Percentiles rank a stretch among this genome's conserved stretches.
Evolutionary conservation across 306 rosid species (phyloP).

Genomic region (Neltuma alba): DNA sequence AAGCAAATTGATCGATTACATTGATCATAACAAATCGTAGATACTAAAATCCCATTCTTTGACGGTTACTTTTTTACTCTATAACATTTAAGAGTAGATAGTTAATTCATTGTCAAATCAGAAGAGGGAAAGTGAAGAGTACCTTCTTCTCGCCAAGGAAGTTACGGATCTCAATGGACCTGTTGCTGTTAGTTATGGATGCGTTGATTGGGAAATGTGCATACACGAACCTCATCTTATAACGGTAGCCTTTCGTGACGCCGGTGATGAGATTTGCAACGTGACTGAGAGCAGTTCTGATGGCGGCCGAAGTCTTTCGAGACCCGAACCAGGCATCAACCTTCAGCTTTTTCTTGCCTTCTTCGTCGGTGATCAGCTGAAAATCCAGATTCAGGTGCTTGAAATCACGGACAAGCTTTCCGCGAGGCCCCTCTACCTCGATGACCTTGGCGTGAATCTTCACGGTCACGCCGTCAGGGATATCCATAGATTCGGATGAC

Average conservation of each 20-base stretch:
- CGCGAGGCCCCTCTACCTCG: conserved; percentile 82
- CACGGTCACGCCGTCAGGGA: conserved; percentile 74
- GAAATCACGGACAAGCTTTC: conserved; percentile 71
- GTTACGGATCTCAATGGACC: conserved; percentile 70
- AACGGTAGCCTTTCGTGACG: conserved; percentile 81
- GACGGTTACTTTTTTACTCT: no score
- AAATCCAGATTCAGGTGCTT: conserved; percentile 80
- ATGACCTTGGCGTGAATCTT: conserved; percentile 75
- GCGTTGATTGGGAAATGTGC: conserved; percentile 90
- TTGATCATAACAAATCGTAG: no score
- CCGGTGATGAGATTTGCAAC: conserved; percentile 74
- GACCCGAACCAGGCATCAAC: conserved; percentile 76
- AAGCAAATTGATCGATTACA: not conserved
- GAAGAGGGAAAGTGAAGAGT: not conserved
- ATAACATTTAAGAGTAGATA: no score
- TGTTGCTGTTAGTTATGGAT: conserved; percentile 45
- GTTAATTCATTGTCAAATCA: no score
- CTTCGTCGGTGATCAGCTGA: conserved; percentile 62
- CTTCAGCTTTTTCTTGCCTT: conserved; percentile 54
- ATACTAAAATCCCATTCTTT: not conserved
- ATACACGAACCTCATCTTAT: conserved; percentile 84
- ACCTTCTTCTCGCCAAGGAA: conserved; percentile 80
- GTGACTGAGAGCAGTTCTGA: conserved; percentile 72
- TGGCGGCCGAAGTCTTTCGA: conserved; percentile 76
- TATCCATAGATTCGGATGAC: conserved; percentile 71